Conservation (phyloP, 2,329 filamentous ascomycete genomes). For the Ceratocystis papillata region DNA sequence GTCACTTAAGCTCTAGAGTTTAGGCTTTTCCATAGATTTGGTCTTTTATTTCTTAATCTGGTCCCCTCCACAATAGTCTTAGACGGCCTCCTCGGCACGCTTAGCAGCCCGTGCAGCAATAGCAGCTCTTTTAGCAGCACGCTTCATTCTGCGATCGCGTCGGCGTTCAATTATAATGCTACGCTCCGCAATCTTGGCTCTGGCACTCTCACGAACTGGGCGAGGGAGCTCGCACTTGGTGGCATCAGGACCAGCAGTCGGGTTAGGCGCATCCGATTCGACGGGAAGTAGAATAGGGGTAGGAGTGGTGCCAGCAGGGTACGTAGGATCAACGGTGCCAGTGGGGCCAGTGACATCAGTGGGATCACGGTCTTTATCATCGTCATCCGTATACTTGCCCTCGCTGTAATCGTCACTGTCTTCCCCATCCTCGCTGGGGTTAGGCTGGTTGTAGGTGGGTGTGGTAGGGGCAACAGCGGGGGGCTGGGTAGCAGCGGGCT, state of each 20-base stretch:
- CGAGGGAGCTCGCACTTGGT: conserved; percentile 11
- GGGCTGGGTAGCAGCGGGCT: background rate
- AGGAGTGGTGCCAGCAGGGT: conserved; percentile 13
- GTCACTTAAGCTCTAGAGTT: background rate
- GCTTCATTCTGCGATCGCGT: conserved; percentile 16
- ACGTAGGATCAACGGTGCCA: background rate
- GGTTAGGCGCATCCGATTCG: conserved; percentile 4
- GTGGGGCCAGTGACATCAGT: background rate
- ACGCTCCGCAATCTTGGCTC: conserved; percentile 5
- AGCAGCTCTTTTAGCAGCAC: conserved; percentile 16
- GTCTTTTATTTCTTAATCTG: background rate
- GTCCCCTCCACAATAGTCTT: background rate
- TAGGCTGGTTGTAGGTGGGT: background rate
- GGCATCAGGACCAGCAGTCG: conserved; percentile 1
- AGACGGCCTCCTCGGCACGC: conserved; percentile 9
- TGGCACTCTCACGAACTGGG: background rate
- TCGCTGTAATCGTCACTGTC: background rate
- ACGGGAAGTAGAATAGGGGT: conserved; percentile 13
- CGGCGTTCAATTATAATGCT: background rate
- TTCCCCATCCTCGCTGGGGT: background rate
- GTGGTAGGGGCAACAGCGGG: background rate
- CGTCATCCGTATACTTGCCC: background rate
- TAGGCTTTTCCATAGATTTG: background rate
- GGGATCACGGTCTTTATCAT: background rate
- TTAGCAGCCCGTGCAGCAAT: conserved; percentile 16